Percentiles rank a stretch among this genome's conserved stretches.
phyloP scores from a whole-genome alignment of 202 grass and related monocot genomes.

The Sporobolus alterniflorus region DNA sequence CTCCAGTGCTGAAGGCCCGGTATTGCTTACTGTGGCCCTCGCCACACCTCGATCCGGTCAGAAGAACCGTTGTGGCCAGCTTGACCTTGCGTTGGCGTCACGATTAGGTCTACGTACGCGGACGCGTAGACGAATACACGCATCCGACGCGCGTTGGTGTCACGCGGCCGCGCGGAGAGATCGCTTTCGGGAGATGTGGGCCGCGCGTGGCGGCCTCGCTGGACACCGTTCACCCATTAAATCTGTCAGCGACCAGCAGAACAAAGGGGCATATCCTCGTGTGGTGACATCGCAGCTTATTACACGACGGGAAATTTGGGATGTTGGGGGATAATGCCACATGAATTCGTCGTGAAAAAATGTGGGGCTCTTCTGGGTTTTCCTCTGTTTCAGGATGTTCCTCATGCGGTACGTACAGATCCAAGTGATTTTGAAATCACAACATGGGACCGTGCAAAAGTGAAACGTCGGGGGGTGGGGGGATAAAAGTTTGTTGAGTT shows the following conservation, averaged over 20 bases:
- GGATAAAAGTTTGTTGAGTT: not conserved
- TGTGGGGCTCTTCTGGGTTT: not conserved
- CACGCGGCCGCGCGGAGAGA: not conserved
- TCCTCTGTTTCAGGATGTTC: not conserved
- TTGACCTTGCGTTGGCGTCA: not conserved
- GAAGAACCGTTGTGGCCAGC: too few relatives aligned
- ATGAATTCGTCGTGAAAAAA: not conserved
- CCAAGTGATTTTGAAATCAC: not conserved
- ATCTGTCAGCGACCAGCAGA: not conserved
- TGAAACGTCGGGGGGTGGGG: not conserved
- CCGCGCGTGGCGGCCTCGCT: not conserved
- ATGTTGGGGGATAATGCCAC: too few relatives aligned
- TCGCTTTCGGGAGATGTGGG: not conserved
- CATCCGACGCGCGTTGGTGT: not conserved
- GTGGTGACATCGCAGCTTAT: not conserved
- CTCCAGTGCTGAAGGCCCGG: too few relatives aligned
- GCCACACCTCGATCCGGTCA: too few relatives aligned
- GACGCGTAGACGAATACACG: not conserved
- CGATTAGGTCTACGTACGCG: not conserved
- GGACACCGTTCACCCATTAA: constrained; percentile 17
- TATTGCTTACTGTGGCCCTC: too few relatives aligned
- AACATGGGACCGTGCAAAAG: not conserved
- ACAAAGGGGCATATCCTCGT: not conserved
- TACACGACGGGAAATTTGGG: not conserved
- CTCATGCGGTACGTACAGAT: not conserved